Percentiles rank a stretch among this genome's conserved stretches.
These are phyloP conservation scores for Didymella sp. DNA, from an alignment of 2,329 filamentous ascomycete genomes.

Conservation along the genomic window DNA sequence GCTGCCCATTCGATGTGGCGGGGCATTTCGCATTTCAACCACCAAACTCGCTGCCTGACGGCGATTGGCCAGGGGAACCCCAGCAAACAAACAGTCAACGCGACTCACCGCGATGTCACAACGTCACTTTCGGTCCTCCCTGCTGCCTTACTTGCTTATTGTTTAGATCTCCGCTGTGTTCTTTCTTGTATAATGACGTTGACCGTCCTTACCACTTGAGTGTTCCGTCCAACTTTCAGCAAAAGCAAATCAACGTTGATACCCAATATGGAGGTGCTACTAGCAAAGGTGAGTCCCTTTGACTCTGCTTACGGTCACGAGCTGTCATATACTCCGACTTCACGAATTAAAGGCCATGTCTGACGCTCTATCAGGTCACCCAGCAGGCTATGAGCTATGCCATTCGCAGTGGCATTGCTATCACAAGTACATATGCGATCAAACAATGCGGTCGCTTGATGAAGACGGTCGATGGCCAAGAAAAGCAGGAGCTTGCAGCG, in stretches of 20 bases:
- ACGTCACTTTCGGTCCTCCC: neutral
- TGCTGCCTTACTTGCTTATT: constrained; percentile 1
- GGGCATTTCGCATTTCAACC: constrained; percentile 19
- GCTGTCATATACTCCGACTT: neutral
- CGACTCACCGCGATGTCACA: constrained; percentile 16
- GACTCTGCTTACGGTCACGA: constrained; percentile 15
- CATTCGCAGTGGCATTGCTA: constrained; percentile 80
- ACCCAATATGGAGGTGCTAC: constrained; percentile 72
- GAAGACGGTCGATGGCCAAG: constrained; percentile 66
- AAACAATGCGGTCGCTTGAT: constrained; percentile 80
- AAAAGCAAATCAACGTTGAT: constrained; percentile 5
- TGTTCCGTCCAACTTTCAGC: neutral
- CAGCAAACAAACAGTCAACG: constrained; percentile 19
- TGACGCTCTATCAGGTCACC: constrained; percentile 60
- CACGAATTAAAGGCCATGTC: neutral
- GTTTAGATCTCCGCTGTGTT: neutral
- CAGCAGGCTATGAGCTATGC: constrained; percentile 91
- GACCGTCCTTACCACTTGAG: constrained; percentile 3
- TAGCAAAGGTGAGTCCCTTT: constrained; percentile 60
- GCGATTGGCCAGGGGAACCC: constrained; percentile 30
- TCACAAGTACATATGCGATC: constrained; percentile 86
- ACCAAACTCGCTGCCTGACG: constrained; percentile 32
- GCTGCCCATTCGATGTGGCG: constrained; percentile 17
- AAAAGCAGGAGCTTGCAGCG: constrained; percentile 72
- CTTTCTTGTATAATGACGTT: constrained; percentile 7